phyloP scores from a whole-genome alignment of 805 yeast genomes.

The Suhomyces xylopsoci region DNA sequence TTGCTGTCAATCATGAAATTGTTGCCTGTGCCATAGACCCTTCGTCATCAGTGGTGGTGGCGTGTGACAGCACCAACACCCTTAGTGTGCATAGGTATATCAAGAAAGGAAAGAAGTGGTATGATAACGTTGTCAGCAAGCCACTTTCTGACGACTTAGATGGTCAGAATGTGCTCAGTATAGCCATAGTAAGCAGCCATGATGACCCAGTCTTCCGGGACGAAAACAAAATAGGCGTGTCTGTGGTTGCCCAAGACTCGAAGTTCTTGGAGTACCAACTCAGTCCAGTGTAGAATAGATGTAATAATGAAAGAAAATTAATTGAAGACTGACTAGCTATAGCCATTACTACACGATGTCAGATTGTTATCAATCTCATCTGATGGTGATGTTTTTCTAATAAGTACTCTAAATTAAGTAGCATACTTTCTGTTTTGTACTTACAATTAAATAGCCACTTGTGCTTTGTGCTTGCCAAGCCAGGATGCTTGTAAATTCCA shows the following conservation, averaged over 20 bases:
- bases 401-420: too few species aligned
- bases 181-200: conserved; percentile 3
- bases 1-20: conserved; percentile 19
- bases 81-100: conserved; percentile 33
- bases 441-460: too few species aligned
- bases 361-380: too few species aligned
- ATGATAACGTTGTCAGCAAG: conserved; percentile 5
- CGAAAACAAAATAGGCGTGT: conserved; percentile 7
- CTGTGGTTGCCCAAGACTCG: conserved; percentile 3
- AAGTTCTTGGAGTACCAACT: conserved; percentile 4
- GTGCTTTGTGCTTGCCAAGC: too few species aligned
- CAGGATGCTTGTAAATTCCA: too few species aligned
- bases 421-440: too few species aligned
- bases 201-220: conserved; percentile 6
- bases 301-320: background rate
- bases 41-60: conserved; percentile 31
- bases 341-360: too few species aligned
- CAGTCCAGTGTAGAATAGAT: background rate
- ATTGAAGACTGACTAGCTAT: too few species aligned
- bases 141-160: background rate
- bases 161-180: background rate
- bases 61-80: conserved; percentile 14
- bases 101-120: conserved; percentile 41
- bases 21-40: conserved; percentile 32
- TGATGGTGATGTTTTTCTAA: too few species aligned